A percentile compares a stretch with the other conserved stretches of the same genome.
phyloP scores from a whole-genome alignment of 805 yeast genomes.

The Wickerhamomyces sydowiorum region DNA sequence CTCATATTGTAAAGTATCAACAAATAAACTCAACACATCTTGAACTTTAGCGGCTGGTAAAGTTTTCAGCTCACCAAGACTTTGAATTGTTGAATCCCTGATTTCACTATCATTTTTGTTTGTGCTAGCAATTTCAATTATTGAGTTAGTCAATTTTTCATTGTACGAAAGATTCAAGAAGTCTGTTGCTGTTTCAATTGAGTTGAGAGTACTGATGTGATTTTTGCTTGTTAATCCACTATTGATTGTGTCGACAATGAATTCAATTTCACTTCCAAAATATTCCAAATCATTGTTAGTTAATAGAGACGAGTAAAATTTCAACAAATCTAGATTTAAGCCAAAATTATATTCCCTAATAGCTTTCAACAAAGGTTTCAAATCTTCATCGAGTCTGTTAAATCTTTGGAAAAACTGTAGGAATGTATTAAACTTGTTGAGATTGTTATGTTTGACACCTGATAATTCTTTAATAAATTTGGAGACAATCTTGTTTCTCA shows the following conservation, averaged over 20 bases:
- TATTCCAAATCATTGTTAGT: slow-evolving; percentile 24
- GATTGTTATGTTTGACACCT: slow-evolving; percentile 18
- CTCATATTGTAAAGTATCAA: slow-evolving; percentile 29
- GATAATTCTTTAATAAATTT: slow-evolving; percentile 21
- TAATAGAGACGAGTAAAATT: slow-evolving; percentile 31
- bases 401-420: slow-evolving; percentile 21
- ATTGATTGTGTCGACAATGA: slow-evolving; percentile 23
- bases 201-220: slow-evolving; percentile 29
- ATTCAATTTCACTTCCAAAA: slow-evolving; percentile 25
- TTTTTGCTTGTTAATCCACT: slow-evolving; percentile 28
- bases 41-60: slow-evolving; percentile 20
- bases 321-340: slow-evolving; percentile 27
- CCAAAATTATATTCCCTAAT: slow-evolving; percentile 21
- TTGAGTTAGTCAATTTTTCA: slow-evolving; percentile 19
- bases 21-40: slow-evolving; percentile 25
- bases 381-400: slow-evolving; percentile 16
- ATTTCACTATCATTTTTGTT: slow-evolving; percentile 31
- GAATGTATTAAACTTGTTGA: slow-evolving; percentile 18
- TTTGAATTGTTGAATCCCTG: slow-evolving; percentile 29
- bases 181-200: slow-evolving; percentile 26
- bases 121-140: slow-evolving; percentile 27
- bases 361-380: slow-evolving; percentile 14
- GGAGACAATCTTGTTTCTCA: slow-evolving; percentile 14
- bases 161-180: slow-evolving; percentile 19
- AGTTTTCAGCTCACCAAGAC: slow-evolving; percentile 23